Base-by-base conservation (phyloP, 495 filamentous ascomycete genomes). In the Oleoguttula mirabilis region DNA sequence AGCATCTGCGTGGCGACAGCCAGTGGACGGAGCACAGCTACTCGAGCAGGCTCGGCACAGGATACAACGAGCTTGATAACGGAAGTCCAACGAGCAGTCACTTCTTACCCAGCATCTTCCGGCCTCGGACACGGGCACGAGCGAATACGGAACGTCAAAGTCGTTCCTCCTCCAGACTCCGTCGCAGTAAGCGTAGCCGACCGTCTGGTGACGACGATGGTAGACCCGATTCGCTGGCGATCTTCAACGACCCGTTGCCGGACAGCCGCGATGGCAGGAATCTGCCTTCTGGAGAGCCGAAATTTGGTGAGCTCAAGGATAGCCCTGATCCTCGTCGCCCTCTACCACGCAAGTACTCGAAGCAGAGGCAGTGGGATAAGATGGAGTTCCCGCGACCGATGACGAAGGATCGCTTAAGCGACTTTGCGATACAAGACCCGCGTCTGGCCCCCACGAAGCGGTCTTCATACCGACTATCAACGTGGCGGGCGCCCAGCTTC, bases 401-500 rank as follows among this genome's bases (percentile, higher is more conserved):
- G 49, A 52, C 39, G 2, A 47, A 48, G 23, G 49, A 52, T 21
- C 44, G 45, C 3, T 19, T 52, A 6, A 31, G 32, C 34, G 43
- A 47, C 30, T 43, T 48, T 28, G 21, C n/a, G 6, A 23, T 35
- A 2, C 35, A 14, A 21, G n/a, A 32, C 17, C 49, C 49, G 4
- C 49, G 48, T 16, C 36, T 52, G 2, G 28, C 16, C 14, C 49
- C 48, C 3, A 37, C 19, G 1, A 32, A 28, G 12, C 35, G 47
- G 15, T 7, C 15, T 2, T 3, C 3, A 2, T 16, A 15, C 6
- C 45, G 39, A 6, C 25, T 51, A 21, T 36, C 37, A 12, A 22
- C 41, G 4, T 58, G 55, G 55, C 45, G 37, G 14, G 31, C 54
- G 11, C 55, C 55, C 17, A 80, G 75, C 6, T 57, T 86, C 27